Percentiles rank a stretch among this genome's conserved stretches.
These are phyloP conservation scores for Ambrosiella cleistominuta DNA, from an alignment of 2,329 filamentous ascomycete genomes.

Conservation along the genomic window DNA sequence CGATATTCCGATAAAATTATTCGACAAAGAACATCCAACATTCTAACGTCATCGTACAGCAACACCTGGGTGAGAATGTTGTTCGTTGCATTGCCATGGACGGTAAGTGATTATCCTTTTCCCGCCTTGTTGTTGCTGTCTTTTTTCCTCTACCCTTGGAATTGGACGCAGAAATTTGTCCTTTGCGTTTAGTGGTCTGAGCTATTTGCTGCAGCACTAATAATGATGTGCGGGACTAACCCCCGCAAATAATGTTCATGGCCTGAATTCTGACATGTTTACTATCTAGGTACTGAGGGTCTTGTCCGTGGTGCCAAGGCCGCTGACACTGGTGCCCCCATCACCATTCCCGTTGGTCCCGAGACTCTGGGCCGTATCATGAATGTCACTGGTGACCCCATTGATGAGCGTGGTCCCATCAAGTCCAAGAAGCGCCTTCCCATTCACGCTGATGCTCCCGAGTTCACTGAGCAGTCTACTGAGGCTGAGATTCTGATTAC, in stretches of 20 bases:
- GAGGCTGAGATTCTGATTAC: constrained; percentile 91
- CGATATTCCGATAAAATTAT: constrained; percentile 13
- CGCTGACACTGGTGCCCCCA: constrained; percentile 79
- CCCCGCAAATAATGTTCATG: not conserved
- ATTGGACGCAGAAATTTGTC: not conserved
- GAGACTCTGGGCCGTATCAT: constrained; percentile 96
- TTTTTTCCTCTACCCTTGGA: not conserved
- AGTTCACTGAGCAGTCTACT: constrained; percentile 91
- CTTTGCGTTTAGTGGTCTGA: not conserved
- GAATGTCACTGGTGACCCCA: constrained; percentile 99
- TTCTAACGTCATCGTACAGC: constrained; percentile 35
- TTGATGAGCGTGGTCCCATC: constrained; percentile 97
- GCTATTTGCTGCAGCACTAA: not conserved
- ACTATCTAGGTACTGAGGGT: constrained; percentile 86
- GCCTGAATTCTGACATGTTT: constrained; percentile 4
- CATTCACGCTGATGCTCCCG: constrained; percentile 87
- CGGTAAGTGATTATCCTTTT: constrained; percentile 44
- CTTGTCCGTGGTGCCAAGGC: constrained; percentile 81
- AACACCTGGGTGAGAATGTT: constrained; percentile 99
- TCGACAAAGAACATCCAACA: not conserved
- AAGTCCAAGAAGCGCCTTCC: constrained; percentile 74
- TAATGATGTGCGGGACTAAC: not conserved
- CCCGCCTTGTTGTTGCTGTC: not conserved
- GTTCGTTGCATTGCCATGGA: constrained; percentile 99
- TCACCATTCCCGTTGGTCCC: constrained; percentile 88